Conservation (phyloP, 805 yeast genomes). For the Myxozyma geophila region DNA sequence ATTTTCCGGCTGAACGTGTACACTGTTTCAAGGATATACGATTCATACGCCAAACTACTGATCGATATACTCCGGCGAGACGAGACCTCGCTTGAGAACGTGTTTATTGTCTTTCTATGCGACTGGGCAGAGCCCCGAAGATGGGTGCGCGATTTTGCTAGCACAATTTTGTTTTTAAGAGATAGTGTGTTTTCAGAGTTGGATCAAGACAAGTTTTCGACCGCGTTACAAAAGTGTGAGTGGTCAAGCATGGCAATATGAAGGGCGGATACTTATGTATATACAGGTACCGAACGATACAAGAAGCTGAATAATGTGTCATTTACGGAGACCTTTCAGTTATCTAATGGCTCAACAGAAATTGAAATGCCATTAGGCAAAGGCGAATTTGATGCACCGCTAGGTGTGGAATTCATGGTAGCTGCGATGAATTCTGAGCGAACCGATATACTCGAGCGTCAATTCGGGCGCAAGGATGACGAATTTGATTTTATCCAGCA, state of each 20-base stretch:
- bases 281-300: conserved; percentile 36
- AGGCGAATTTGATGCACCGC: conserved; percentile 42
- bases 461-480: conserved; percentile 39
- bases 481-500: conserved; percentile 42
- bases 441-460: conserved; percentile 32
- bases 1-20: conserved; percentile 27
- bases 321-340: conserved; percentile 23
- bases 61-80: conserved; percentile 16
- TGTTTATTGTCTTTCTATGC: conserved; percentile 22
- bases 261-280: neutral
- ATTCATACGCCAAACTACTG: conserved; percentile 17
- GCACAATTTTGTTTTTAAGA: conserved; percentile 19
- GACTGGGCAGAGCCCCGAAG: conserved; percentile 34
- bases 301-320: conserved; percentile 29
- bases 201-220: conserved; percentile 27
- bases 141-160: conserved; percentile 31
- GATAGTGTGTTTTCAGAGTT: conserved; percentile 12
- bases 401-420: conserved; percentile 41
- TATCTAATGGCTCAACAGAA: conserved; percentile 6
- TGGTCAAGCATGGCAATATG: neutral
- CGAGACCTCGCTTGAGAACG: conserved; percentile 10
- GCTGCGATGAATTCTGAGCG: conserved; percentile 37
- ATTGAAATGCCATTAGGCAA: conserved; percentile 41
- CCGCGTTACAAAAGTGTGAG: conserved; percentile 31
- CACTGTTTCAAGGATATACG: conserved; percentile 15